phyloP scores from a whole-genome alignment of 805 yeast genomes.

The Blastobotrys chiropterorum region DNA sequence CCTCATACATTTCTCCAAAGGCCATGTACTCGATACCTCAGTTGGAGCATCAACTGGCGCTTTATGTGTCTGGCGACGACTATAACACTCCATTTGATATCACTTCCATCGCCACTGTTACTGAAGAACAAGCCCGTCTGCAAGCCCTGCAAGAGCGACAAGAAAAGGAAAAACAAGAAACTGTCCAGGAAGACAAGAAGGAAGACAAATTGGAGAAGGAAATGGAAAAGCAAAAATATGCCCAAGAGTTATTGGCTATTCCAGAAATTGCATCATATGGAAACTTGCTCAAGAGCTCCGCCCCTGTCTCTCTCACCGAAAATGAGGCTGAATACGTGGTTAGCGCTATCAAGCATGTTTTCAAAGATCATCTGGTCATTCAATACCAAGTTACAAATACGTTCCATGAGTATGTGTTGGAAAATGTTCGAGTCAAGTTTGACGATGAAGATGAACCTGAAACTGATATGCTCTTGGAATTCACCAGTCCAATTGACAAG shows the following conservation, averaged over 20 bases:
- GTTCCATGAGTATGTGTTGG: slow-evolving; percentile 66
- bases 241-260: slow-evolving; percentile 61
- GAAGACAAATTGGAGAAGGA: slow-evolving; percentile 21
- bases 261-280: slow-evolving; percentile 76
- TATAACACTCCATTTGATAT: slow-evolving; percentile 63
- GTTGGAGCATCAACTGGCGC: slow-evolving; percentile 70
- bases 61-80: slow-evolving; percentile 52
- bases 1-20: slow-evolving; percentile 56
- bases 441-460: slow-evolving; percentile 44
- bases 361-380: slow-evolving; percentile 61
- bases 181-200: slow-evolving; percentile 45
- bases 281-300: slow-evolving; percentile 63
- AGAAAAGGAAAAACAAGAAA: slow-evolving; percentile 52
- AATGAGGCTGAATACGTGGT: slow-evolving; percentile 91
- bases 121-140: slow-evolving; percentile 34
- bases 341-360: slow-evolving; percentile 74
- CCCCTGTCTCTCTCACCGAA: slow-evolving; percentile 68
- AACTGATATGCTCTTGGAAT: slow-evolving; percentile 61
- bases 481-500: slow-evolving; percentile 65
- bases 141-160: slow-evolving; percentile 38
- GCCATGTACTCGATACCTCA: slow-evolving; percentile 65
- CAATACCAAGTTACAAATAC: slow-evolving; percentile 87
- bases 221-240: slow-evolving; percentile 36
- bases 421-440: slow-evolving; percentile 56
- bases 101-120: slow-evolving; percentile 48